Conservation (phyloP, 202 grass and related monocot genomes). For the Setaria viridis region DNA sequence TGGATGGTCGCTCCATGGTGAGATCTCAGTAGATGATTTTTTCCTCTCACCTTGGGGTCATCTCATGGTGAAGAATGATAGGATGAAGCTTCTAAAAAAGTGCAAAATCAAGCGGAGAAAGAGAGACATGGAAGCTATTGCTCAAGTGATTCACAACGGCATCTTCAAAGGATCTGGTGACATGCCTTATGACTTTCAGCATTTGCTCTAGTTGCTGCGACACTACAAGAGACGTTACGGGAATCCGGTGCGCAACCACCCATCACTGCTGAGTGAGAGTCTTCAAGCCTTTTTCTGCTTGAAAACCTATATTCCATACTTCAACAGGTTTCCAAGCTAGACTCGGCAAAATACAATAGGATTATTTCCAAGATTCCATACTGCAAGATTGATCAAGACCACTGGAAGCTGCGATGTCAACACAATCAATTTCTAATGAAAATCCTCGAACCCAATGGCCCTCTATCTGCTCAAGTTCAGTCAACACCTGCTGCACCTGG, state of each 20-base stretch:
- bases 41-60: background rate
- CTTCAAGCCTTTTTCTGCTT: background rate
- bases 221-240: background rate
- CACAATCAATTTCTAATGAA: background rate
- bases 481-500: background rate
- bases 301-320: background rate
- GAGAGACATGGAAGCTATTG: background rate
- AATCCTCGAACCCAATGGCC: background rate
- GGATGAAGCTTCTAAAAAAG: background rate
- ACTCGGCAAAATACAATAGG: background rate
- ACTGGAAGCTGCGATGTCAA: background rate
- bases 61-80: background rate
- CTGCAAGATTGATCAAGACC: background rate
- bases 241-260: background rate
- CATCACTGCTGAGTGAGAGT: background rate
- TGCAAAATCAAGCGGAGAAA: background rate
- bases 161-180: background rate
- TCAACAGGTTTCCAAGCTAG: background rate
- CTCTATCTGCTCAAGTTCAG: background rate
- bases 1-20: background rate
- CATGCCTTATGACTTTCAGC: background rate
- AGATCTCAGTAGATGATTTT: background rate
- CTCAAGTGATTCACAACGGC: background rate
- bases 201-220: background rate
- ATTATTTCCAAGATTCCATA: background rate